Percentiles rank a stretch among this genome's conserved stretches.
Evolutionary conservation across 495 filamentous ascomycete genomes (phyloP).

Genomic region (Apodospora peruviana): DNA sequence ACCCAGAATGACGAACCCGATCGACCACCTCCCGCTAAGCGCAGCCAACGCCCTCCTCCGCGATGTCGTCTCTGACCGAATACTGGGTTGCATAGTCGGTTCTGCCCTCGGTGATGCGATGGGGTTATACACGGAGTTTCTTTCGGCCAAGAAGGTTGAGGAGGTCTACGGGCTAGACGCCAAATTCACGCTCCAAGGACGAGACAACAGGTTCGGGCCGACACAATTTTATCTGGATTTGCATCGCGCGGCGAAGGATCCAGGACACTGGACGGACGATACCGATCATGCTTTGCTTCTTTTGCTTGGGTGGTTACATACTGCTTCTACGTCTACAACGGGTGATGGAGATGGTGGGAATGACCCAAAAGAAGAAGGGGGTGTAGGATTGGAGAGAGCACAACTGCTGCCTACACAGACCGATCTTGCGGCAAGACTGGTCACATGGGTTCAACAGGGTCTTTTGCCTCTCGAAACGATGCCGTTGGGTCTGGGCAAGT

Average conservation of each 20-base stretch:
- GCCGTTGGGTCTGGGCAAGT: slow-evolving; percentile 36
- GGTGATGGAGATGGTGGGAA: background rate
- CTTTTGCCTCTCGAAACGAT: slow-evolving; percentile 33
- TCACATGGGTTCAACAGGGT: slow-evolving; percentile 35
- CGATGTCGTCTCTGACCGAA: slow-evolving; percentile 26
- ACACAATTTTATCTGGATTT: slow-evolving; percentile 33
- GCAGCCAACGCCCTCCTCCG: slow-evolving; percentile 11
- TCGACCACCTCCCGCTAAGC: background rate
- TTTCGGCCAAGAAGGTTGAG: slow-evolving; percentile 21
- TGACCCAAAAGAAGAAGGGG: no score
- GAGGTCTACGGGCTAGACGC: slow-evolving; percentile 25
- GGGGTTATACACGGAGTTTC: slow-evolving; percentile 46
- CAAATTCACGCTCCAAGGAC: slow-evolving; percentile 27
- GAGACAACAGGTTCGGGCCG: slow-evolving; percentile 2
- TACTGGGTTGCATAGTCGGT: slow-evolving; percentile 35
- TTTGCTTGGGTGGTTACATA: slow-evolving; percentile 37
- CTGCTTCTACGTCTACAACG: slow-evolving; percentile 8
- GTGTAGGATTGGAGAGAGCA: background rate
- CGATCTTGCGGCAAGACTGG: slow-evolving; percentile 36
- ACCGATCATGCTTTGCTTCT: slow-evolving; percentile 44
- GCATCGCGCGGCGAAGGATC: slow-evolving; percentile 31
- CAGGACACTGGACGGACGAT: slow-evolving; percentile 46
- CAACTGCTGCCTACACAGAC: slow-evolving; percentile 9
- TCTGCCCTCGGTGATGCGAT: slow-evolving; percentile 45
- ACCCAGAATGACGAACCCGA: background rate